phyloP scores from a whole-genome alignment of 2,329 filamentous ascomycete species.

The Phyllosticta citribraziliensis region DNA sequence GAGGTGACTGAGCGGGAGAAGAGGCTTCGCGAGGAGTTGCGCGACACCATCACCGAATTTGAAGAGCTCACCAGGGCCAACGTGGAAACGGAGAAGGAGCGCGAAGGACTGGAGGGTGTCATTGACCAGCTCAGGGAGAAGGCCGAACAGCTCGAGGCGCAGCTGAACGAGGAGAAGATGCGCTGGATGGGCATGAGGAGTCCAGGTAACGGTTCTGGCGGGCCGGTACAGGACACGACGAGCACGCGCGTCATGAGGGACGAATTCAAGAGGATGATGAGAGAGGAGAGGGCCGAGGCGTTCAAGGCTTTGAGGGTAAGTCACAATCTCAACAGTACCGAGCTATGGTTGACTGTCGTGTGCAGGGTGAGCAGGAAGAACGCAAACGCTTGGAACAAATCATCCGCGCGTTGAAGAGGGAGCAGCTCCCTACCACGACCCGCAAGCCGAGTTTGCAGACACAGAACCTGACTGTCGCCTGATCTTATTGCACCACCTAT shows the following conservation, averaged over 20 bases:
- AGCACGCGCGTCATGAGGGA: constrained; percentile 60
- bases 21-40: constrained; percentile 53
- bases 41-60: constrained; percentile 59
- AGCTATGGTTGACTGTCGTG: background rate
- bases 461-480: constrained; percentile 4
- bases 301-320: constrained; percentile 53
- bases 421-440: constrained; percentile 16
- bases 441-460: background rate
- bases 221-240: constrained; percentile 41
- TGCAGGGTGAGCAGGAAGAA: constrained; percentile 62
- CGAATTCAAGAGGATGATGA: constrained; percentile 76
- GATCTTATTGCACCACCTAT: background rate
- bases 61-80: constrained; percentile 60
- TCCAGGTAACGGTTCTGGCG: constrained; percentile 31
- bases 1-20: constrained; percentile 29
- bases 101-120: constrained; percentile 52
- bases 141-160: constrained; percentile 52
- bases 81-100: constrained; percentile 62
- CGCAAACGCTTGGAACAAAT: constrained; percentile 55
- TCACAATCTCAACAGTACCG: background rate
- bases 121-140: constrained; percentile 57
- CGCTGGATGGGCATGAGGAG: constrained; percentile 53
- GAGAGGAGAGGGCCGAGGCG: constrained; percentile 58
- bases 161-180: constrained; percentile 58
- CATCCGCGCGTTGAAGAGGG: constrained; percentile 44